Evolutionary conservation across 2,329 filamentous ascomycete genomes (phyloP).

Genomic region (Sporothrix mexicana): DNA sequence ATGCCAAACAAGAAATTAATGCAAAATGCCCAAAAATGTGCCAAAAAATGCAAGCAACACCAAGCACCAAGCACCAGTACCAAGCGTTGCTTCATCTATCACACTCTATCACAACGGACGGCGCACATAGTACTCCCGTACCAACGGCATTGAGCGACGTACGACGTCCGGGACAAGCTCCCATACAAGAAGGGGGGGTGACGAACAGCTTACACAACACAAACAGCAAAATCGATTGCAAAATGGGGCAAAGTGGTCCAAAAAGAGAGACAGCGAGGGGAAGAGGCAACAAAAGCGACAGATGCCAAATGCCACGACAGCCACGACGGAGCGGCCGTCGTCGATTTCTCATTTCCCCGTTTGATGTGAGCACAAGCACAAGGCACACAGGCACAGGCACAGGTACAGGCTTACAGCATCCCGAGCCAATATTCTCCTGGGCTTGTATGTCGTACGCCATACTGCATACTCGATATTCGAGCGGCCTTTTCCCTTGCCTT

Average conservation of each 20-base stretch:
- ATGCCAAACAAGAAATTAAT: constrained; percentile 7
- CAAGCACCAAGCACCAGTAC: not conserved
- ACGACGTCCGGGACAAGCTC: constrained; percentile 17
- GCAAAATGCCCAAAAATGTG: not conserved
- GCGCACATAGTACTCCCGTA: constrained; percentile 24
- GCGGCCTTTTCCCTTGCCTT: not conserved
- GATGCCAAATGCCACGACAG: not conserved
- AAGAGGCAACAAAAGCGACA: too few relatives aligned
- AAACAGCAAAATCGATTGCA: not conserved
- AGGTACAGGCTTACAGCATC: not conserved
- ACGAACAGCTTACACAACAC: constrained; percentile 7
- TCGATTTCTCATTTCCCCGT: not conserved
- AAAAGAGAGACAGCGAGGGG: not conserved
- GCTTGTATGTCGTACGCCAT: not conserved
- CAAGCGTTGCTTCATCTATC: constrained; percentile 21
- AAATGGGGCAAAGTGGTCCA: not conserved
- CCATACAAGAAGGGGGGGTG: not conserved
- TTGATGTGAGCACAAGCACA: not conserved
- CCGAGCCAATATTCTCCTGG: not conserved
- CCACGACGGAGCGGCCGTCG: not conserved
- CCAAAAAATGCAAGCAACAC: constrained; percentile 15
- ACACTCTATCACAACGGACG: constrained; percentile 21
- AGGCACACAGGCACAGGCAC: not conserved
- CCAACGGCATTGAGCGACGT: constrained; percentile 25
- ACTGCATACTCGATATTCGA: not conserved